These are phyloP conservation scores for Dryas alaskensis DNA, from an alignment of 306 rosid species.

Conservation along the genomic window DNA sequence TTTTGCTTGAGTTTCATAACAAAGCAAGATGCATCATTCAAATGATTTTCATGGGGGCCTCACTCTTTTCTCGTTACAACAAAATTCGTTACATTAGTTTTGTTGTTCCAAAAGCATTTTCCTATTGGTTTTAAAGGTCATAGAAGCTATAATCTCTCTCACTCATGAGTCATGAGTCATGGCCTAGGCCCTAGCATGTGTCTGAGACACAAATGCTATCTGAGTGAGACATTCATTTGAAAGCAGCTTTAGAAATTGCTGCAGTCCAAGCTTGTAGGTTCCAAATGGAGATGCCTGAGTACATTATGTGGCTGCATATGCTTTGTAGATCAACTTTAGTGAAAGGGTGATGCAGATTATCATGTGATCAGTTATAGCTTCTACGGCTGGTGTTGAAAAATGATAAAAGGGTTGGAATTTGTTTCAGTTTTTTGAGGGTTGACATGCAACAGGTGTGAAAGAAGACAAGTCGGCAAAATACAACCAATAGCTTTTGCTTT, in stretches of 20 bases:
- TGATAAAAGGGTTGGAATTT: no score
- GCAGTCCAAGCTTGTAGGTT: background rate
- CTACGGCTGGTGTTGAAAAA: background rate
- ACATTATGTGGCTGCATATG: background rate
- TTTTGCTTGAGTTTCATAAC: no score
- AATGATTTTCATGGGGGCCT: no score
- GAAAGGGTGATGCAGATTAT: background rate
- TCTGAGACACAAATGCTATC: background rate
- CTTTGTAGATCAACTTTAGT: background rate
- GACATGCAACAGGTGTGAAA: background rate
- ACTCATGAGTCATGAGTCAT: background rate
- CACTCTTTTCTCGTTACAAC: no score
- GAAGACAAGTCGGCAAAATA: background rate
- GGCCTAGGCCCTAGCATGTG: no score
- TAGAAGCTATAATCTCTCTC: background rate
- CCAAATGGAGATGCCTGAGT: background rate
- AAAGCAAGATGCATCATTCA: no score
- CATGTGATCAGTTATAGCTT: background rate
- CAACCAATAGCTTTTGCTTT: background rate
- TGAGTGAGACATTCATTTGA: background rate
- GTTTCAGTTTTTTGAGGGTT: background rate
- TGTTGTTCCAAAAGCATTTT: background rate
- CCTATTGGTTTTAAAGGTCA: background rate
- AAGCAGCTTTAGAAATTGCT: background rate
- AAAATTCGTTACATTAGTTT: background rate